These are phyloP conservation scores for Phytopythium delawarense DNA, from an alignment of 352 stramenopile genomes.

Conservation along the genomic window DNA sequence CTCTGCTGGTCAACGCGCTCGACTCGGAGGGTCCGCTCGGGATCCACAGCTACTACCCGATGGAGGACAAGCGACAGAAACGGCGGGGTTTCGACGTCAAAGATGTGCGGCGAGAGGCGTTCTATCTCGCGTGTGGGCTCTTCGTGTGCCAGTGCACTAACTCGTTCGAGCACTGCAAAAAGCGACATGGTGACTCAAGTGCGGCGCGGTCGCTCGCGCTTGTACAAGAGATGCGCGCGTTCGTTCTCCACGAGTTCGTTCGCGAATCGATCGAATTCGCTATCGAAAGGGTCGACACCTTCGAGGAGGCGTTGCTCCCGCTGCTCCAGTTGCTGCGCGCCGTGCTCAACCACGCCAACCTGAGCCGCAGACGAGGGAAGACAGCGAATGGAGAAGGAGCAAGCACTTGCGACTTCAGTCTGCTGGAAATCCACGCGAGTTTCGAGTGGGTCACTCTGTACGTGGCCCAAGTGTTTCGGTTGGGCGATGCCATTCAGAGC, in stretches of 20 bases:
- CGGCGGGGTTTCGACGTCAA: conserved; percentile 30
- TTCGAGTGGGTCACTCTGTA: conserved; percentile 37
- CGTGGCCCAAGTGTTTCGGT: conserved; percentile 23
- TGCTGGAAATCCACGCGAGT: conserved; percentile 20
- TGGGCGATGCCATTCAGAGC: conserved; percentile 20
- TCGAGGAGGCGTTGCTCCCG: conserved; percentile 63
- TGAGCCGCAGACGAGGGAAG: conserved; percentile 20
- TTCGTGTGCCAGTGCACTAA: conserved; percentile 59
- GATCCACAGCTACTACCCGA: conserved; percentile 80
- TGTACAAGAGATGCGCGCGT: conserved; percentile 42
- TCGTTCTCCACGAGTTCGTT: conserved; percentile 59
- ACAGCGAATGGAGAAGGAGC: not conserved
- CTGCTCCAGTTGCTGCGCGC: conserved; percentile 63
- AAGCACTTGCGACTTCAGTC: conserved; percentile 18
- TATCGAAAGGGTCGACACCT: conserved; percentile 8
- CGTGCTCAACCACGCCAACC: conserved; percentile 59
- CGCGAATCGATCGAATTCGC: conserved; percentile 39
- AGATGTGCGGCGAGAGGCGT: conserved; percentile 61
- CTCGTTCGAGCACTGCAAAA: conserved; percentile 56
- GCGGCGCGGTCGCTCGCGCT: not conserved
- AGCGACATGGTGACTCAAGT: conserved; percentile 3
- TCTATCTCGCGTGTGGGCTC: conserved; percentile 72
- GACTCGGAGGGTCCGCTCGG: conserved; percentile 76
- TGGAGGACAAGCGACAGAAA: conserved; percentile 17
- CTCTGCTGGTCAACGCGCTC: conserved; percentile 69